phyloP scores from a whole-genome alignment of 2,329 filamentous ascomycete genomes.

The Tolypocladium guangdongense region DNA sequence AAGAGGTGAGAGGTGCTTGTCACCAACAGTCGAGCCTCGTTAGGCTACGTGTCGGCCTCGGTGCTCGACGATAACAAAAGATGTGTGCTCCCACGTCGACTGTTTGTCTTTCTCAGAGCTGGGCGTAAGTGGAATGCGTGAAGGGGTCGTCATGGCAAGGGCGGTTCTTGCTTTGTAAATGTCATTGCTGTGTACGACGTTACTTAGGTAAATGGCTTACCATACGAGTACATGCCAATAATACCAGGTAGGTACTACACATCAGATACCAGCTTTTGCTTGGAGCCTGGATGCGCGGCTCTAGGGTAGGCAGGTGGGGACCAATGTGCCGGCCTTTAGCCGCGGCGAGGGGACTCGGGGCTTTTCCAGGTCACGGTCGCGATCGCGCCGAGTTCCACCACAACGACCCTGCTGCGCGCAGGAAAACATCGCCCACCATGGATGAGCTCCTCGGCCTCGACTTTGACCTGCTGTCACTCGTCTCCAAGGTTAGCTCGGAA shows the following conservation, averaged over 20 bases:
- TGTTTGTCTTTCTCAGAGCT: constrained; percentile 20
- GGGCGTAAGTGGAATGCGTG: too few species aligned
- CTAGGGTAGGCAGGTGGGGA: neutral
- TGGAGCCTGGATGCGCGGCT: too few species aligned
- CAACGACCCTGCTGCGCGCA: constrained; percentile 8
- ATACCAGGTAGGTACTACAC: too few species aligned
- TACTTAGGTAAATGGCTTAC: too few species aligned
- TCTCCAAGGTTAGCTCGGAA: constrained; percentile 89
- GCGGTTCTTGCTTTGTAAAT: too few species aligned
- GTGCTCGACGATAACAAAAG: too few species aligned
- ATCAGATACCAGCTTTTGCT: neutral
- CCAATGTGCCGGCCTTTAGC: neutral
- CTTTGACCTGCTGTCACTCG: constrained; percentile 85
- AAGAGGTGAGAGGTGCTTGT: too few species aligned
- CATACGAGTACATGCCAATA: too few species aligned
- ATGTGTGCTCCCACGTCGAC: constrained; percentile 47
- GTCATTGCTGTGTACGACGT: too few species aligned
- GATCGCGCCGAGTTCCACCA: neutral
- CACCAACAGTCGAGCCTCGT: neutral
- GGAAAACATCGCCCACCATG: constrained; percentile 42
- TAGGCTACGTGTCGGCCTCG: too few species aligned
- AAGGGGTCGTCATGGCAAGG: too few species aligned
- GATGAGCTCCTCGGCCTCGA: constrained; percentile 81
- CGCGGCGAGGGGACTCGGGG: neutral
- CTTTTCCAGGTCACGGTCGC: neutral